phyloP scores from a whole-genome alignment of 2,329 filamentous ascomycete genomes.

The Rutstroemia sydowiana region DNA sequence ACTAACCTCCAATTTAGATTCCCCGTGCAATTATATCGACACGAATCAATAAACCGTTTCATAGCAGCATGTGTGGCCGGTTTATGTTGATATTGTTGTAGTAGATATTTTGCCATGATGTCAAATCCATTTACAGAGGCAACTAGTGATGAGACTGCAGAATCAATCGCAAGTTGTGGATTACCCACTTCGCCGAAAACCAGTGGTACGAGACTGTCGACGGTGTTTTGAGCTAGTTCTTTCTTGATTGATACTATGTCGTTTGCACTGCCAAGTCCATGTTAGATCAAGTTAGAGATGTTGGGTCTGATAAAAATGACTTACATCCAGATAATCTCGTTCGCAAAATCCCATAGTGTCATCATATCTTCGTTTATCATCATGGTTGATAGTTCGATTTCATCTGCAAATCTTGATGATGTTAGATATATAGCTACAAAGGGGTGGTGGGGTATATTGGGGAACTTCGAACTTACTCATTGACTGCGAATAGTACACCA shows the following conservation, averaged over 20 bases:
- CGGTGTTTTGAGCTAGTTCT: slow-evolving; percentile 9
- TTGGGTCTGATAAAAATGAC: neutral
- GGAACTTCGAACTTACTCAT: slow-evolving; percentile 18
- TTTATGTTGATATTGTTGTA: slow-evolving; percentile 1
- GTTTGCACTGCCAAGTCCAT: slow-evolving; percentile 12
- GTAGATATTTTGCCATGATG: neutral
- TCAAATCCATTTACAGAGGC: slow-evolving; percentile 8
- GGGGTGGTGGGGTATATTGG: too few relatives aligned
- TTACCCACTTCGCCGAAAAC: neutral
- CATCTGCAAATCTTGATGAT: neutral
- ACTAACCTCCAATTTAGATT: slow-evolving; percentile 15
- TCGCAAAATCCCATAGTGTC: slow-evolving; percentile 20
- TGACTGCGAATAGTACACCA: slow-evolving; percentile 14
- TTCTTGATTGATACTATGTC: slow-evolving; percentile 23
- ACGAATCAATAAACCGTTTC: slow-evolving; percentile 10
- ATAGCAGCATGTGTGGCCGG: slow-evolving; percentile 4
- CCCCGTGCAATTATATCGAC: slow-evolving; percentile 10
- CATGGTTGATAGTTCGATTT: neutral
- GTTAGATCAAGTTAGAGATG: too few relatives aligned
- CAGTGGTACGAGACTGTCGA: slow-evolving; percentile 13
- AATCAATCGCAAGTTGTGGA: slow-evolving; percentile 9
- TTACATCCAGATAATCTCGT: slow-evolving; percentile 21
- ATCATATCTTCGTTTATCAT: slow-evolving; percentile 10
- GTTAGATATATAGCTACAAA: neutral
- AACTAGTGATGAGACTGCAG: slow-evolving; percentile 6